These are phyloP conservation scores for Bacterosira constricta DNA, from an alignment of 108 stramenopile genomes.

Conservation along the genomic window DNA sequence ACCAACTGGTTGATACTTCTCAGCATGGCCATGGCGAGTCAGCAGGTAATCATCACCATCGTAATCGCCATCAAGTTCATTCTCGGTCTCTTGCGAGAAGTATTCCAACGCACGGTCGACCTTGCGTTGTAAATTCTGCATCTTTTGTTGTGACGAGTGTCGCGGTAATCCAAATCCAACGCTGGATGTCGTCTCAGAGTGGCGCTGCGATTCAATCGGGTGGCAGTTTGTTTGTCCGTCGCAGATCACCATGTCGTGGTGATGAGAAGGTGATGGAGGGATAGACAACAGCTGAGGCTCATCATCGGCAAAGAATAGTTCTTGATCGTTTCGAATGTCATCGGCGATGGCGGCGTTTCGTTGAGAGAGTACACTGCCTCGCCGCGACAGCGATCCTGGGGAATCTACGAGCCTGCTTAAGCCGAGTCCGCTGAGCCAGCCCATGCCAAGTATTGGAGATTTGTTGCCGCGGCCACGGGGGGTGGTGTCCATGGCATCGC, in stretches of 20 bases:
- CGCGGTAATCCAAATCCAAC: not conserved
- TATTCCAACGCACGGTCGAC: conserved; percentile 41
- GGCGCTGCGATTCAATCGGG: not conserved
- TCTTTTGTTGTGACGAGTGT: conserved; percentile 14
- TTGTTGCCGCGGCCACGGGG: no score
- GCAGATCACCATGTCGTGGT: not conserved
- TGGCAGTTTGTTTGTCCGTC: not conserved
- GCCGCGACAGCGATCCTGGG: no score
- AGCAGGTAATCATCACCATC: conserved; percentile 35
- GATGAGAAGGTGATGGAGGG: not conserved
- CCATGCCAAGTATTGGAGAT: no score
- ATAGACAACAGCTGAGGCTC: not conserved
- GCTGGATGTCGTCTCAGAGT: not conserved
- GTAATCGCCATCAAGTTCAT: conserved; percentile 16
- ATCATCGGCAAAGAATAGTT: conserved; percentile 26
- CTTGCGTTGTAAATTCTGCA: conserved; percentile 34
- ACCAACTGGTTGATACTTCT: not conserved
- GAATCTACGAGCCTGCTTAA: no score
- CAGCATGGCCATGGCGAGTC: not conserved
- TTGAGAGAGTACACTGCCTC: no score
- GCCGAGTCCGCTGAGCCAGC: no score
- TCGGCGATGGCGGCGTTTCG: conserved; percentile 27
- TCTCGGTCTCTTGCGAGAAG: conserved; percentile 29
- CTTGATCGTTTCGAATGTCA: conserved; percentile 31
- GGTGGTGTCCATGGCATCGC: no score